These are phyloP conservation scores for Pythium biforme DNA, from an alignment of 352 stramenopile species.

Conservation along the genomic window DNA sequence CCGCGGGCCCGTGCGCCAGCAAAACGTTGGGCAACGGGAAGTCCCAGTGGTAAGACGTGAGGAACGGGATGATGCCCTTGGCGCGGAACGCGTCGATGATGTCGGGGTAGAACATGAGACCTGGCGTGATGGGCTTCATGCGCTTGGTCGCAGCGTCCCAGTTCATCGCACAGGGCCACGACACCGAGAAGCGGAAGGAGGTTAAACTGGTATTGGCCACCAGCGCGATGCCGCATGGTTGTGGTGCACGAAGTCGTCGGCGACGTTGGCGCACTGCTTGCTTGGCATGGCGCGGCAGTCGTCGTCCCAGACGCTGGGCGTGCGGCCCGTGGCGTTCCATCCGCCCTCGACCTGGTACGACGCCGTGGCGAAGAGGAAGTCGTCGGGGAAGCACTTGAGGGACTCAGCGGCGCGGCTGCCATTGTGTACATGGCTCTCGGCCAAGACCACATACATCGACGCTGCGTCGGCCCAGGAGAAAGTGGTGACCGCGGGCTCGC, in stretches of 20 bases:
- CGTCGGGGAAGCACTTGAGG: constrained; percentile 46
- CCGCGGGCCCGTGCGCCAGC: constrained; percentile 84
- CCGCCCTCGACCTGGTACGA: constrained; percentile 94
- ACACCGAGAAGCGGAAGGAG: constrained; percentile 92
- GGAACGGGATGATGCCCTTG: constrained; percentile 80
- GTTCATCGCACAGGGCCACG: constrained; percentile 90
- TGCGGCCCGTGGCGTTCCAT: constrained; percentile 73
- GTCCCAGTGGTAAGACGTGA: constrained; percentile 97
- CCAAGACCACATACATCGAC: constrained; percentile 61
- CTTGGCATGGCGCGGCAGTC: constrained; percentile 75
- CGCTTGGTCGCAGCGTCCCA: constrained; percentile 47
- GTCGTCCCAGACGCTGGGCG: constrained; percentile 92
- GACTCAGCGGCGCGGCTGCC: too few relatives aligned
- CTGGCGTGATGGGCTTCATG: constrained; percentile 77
- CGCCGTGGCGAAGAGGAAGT: constrained; percentile 90
- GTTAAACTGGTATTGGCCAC: constrained; percentile 91
- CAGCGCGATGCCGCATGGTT: constrained; percentile 90
- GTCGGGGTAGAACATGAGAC: constrained; percentile 91
- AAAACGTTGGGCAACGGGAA: constrained; percentile 92
- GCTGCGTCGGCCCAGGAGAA: not conserved
- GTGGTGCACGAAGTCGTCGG: constrained; percentile 92
- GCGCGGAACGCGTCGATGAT: constrained; percentile 84
- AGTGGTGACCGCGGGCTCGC: not conserved
- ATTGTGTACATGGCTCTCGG: too few relatives aligned
- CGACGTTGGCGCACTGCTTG: constrained; percentile 86